A percentile compares a stretch with the other conserved stretches of the same genome.
Conservation (phyloP, 2,329 filamentous ascomycete species). For the Claviceps africana region DNA sequence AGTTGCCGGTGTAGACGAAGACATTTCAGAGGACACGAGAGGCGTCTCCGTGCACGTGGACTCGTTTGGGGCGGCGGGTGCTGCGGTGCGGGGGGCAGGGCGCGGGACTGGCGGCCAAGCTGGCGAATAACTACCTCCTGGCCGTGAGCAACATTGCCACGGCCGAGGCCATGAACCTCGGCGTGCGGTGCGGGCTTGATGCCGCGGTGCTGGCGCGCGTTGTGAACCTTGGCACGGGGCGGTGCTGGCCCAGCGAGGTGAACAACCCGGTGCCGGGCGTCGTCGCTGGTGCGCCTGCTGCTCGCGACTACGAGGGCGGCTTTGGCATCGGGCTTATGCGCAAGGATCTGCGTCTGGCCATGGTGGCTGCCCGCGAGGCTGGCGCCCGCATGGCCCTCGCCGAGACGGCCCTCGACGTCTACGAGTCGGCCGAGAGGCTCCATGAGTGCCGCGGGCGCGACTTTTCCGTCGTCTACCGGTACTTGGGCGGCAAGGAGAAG, state of each 20-base stretch:
- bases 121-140: constrained; percentile 94
- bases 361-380: constrained; percentile 55
- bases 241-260: constrained; percentile 87
- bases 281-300: constrained; percentile 59
- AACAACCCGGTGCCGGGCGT: constrained; percentile 92
- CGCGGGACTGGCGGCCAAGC: constrained; percentile 75
- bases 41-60: constrained; percentile 80
- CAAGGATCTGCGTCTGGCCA: constrained; percentile 63
- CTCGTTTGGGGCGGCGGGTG: constrained; percentile 72
- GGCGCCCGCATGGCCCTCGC: constrained; percentile 53
- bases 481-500: constrained; percentile 41
- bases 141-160: constrained; percentile 79
- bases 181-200: constrained; percentile 46
- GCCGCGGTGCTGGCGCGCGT: constrained; percentile 59
- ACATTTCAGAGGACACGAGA: constrained; percentile 67
- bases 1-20: constrained; percentile 73
- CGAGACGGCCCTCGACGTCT: constrained; percentile 48
- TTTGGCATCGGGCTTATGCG: constrained; percentile 69
- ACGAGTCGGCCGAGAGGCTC: constrained; percentile 48
- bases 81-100: constrained; percentile 78
- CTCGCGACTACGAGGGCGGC: constrained; percentile 61
- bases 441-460: constrained; percentile 55
- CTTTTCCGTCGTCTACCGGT: constrained; percentile 71
- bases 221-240: constrained; percentile 88
- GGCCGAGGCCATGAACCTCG: constrained; percentile 52